These are phyloP conservation scores for Juglanconis juglandina DNA, from an alignment of 2,329 filamentous ascomycete species.

Conservation along the genomic window DNA sequence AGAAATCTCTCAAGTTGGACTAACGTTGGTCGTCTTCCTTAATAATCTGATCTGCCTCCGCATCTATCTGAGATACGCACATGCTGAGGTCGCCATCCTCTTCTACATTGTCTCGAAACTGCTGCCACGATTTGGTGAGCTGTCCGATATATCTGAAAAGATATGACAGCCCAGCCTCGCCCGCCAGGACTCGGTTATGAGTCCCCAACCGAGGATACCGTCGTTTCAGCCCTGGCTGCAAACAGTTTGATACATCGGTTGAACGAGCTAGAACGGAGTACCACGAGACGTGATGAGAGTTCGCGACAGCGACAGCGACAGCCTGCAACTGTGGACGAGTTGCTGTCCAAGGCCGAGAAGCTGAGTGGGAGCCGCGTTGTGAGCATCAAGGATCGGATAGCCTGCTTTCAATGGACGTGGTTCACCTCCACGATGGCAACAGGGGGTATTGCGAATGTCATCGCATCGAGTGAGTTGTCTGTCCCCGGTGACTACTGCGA, in stretches of 20 bases:
- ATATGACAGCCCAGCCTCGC: constrained; percentile 32
- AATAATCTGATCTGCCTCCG: constrained; percentile 52
- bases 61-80: constrained; percentile 47
- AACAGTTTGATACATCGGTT: constrained; percentile 13
- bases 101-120: constrained; percentile 49
- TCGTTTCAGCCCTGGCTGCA: constrained; percentile 14
- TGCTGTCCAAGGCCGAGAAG: constrained; percentile 32
- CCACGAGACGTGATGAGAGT: not conserved
- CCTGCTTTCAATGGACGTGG: constrained; percentile 67
- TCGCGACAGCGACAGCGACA: not conserved
- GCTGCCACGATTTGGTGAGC: constrained; percentile 44
- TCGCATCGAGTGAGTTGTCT: constrained; percentile 46
- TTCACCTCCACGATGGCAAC: constrained; percentile 68
- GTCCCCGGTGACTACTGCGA: not conserved
- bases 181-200: constrained; percentile 33
- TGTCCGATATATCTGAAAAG: constrained; percentile 35
- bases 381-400: constrained; percentile 47
- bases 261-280: constrained; percentile 7
- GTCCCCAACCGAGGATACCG: constrained; percentile 34
- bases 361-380: constrained; percentile 24
- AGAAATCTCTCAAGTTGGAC: constrained; percentile 49
- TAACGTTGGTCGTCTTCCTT: constrained; percentile 51
- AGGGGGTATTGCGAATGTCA: constrained; percentile 54
- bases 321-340: constrained; percentile 27
- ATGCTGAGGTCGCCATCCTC: constrained; percentile 42